Evolutionary conservation across 441 rosid genomes (phyloP).

Genomic region (Mallotus repandus): DNA sequence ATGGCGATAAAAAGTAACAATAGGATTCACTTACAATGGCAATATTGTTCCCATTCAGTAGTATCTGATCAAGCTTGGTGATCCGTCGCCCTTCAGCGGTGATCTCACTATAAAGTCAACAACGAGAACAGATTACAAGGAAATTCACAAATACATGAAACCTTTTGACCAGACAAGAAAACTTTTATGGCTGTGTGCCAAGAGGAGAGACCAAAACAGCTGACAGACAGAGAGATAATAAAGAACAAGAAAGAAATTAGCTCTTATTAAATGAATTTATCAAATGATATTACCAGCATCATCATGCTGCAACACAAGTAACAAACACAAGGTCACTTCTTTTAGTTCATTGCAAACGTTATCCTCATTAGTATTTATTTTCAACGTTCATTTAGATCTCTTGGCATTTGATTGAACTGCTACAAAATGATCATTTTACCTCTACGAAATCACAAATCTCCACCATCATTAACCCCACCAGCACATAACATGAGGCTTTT

Average conservation of each 20-base stretch:
- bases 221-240: neutral
- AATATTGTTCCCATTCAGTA: conserved; percentile 94
- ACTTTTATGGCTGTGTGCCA: neutral
- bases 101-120: conserved; percentile 58
- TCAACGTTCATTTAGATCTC: neutral
- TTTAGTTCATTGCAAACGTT: neutral
- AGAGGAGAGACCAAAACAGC: neutral
- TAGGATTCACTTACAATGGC: conserved; percentile 68
- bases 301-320: neutral
- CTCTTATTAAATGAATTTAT: neutral
- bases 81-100: conserved; percentile 89
- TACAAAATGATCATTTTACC: neutral
- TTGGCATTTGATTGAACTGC: neutral
- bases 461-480: too few species aligned
- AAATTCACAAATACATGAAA: conserved; percentile 10
- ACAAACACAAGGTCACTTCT: neutral
- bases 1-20: neutral
- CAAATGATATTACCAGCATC: neutral
- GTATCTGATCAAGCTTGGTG: conserved; percentile 95
- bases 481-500: too few species aligned
- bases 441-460: too few species aligned
- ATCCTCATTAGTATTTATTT: neutral
- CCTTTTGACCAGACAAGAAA: neutral
- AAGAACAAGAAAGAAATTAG: neutral
- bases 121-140: conserved; percentile 13